These are phyloP conservation scores for Curvularia lunata DNA, from an alignment of 2,329 filamentous ascomycete genomes.

Conservation along the genomic window DNA sequence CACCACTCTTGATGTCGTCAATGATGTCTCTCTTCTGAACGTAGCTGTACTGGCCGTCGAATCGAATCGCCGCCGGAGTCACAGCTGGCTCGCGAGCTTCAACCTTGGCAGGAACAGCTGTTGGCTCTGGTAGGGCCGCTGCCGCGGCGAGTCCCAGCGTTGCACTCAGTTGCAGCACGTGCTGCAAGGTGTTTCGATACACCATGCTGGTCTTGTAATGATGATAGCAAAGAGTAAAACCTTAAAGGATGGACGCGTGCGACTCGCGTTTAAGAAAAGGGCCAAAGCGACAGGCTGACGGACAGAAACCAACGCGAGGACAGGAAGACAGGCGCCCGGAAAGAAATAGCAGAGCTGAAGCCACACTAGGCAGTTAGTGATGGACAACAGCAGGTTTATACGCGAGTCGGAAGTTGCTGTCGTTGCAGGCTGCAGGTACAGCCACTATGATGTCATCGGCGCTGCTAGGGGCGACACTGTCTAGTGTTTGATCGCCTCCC, in stretches of 20 bases:
- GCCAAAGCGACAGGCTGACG: constrained; percentile 20
- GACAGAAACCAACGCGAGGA: constrained; percentile 9
- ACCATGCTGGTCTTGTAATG: constrained; percentile 22
- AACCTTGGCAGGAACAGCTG: constrained; percentile 38
- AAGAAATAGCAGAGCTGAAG: constrained; percentile 2
- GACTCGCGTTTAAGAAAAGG: neutral
- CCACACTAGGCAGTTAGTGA: constrained; percentile 7
- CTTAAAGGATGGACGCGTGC: constrained; percentile 9
- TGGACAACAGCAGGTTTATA: constrained; percentile 18
- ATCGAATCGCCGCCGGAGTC: constrained; percentile 45
- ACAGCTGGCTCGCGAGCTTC: constrained; percentile 39
- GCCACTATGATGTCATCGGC: constrained; percentile 16
- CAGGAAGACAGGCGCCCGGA: neutral
- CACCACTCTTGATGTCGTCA: constrained; percentile 41
- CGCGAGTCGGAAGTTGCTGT: constrained; percentile 9
- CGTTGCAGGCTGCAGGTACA: constrained; percentile 16
- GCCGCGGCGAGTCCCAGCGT: constrained; percentile 32
- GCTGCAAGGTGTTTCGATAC: constrained; percentile 20
- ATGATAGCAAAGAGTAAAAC: constrained; percentile 2
- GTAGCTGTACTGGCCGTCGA: constrained; percentile 42
- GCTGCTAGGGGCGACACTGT: neutral
- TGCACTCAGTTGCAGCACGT: constrained; percentile 31
- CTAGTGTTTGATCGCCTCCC: constrained; percentile 8
- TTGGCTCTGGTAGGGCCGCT: constrained; percentile 42
- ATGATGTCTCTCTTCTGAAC: constrained; percentile 42